Percentiles rank a stretch among this genome's conserved stretches.
phyloP scores from a whole-genome alignment of 2,329 filamentous ascomycete species.

The Tolypocladium endophyticum region DNA sequence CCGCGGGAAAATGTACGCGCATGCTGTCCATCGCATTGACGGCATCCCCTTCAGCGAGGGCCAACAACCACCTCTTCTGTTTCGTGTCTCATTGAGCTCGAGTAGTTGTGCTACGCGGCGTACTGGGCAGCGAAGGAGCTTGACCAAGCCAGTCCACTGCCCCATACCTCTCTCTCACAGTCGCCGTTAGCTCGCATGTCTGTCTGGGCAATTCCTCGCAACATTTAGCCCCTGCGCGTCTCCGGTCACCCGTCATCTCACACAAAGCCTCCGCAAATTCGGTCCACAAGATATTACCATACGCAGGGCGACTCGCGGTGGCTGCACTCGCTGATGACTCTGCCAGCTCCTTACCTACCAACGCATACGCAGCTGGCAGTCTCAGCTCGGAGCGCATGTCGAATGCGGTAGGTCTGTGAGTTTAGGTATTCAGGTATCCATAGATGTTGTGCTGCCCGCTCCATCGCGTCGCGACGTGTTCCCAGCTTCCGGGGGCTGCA shows the following conservation, averaged over 20 bases:
- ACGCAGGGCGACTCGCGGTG: background rate
- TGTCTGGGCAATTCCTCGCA: background rate
- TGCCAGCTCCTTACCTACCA: background rate
- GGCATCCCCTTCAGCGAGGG: background rate
- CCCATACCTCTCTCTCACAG: background rate
- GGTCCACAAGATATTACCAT: background rate
- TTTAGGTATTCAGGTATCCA: too few species aligned
- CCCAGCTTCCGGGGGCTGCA: background rate
- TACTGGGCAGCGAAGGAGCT: background rate
- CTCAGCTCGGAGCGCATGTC: background rate
- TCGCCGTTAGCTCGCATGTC: background rate
- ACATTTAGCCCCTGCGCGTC: background rate
- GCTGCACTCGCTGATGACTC: background rate
- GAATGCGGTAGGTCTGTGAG: background rate
- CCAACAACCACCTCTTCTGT: background rate
- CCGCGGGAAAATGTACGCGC: background rate
- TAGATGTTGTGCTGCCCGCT: background rate
- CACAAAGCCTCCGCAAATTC: background rate
- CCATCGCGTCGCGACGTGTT: background rate
- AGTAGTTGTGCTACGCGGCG: background rate
- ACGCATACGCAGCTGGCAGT: background rate
- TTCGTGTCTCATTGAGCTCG: background rate
- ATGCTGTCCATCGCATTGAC: background rate
- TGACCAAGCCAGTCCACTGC: background rate
- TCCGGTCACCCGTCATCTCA: background rate